Conservation (phyloP, 495 filamentous ascomycete species). For the Beverwykella pulmonaria region DNA sequence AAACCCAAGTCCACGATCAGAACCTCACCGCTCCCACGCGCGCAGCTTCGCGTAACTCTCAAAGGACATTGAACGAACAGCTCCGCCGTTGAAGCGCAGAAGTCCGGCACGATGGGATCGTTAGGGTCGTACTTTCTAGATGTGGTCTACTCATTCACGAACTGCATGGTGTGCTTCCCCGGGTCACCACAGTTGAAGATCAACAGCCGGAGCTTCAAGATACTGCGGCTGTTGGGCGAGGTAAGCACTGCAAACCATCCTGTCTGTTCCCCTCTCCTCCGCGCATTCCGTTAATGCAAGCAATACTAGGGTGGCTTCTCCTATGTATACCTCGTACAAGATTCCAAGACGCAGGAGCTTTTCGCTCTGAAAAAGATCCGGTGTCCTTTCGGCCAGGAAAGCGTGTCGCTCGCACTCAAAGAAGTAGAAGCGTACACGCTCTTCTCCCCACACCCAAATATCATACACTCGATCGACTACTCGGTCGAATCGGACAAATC, state of each 20-base stretch:
- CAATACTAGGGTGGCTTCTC: conserved; percentile 81
- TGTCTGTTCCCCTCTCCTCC: neutral
- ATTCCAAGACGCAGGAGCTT: conserved; percentile 74
- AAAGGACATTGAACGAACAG: conserved; percentile 2
- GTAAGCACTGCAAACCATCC: conserved; percentile 48
- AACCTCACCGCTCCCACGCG: neutral
- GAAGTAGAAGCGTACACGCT: conserved; percentile 96
- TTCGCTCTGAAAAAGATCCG: conserved; percentile 98
- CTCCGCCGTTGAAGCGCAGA: conserved; percentile 1
- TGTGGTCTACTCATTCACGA: conserved; percentile 84
- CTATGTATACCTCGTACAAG: conserved; percentile 97
- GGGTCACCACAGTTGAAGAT: conserved; percentile 91
- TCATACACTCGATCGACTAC: conserved; percentile 91
- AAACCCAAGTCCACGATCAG: neutral
- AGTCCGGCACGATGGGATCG: conserved; percentile 29
- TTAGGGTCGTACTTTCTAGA: conserved; percentile 69
- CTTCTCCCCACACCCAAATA: conserved; percentile 77
- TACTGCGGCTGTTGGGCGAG: conserved; percentile 88
- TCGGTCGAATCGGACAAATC: conserved; percentile 64
- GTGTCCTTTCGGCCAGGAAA: conserved; percentile 96
- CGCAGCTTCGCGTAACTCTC: neutral
- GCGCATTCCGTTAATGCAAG: neutral
- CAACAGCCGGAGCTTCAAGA: conserved; percentile 93
- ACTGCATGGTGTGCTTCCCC: conserved; percentile 94
- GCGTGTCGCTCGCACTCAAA: conserved; percentile 87